phyloP scores from a whole-genome alignment of 2,329 filamentous ascomycete species.

The Colletotrichum graminicola region DNA sequence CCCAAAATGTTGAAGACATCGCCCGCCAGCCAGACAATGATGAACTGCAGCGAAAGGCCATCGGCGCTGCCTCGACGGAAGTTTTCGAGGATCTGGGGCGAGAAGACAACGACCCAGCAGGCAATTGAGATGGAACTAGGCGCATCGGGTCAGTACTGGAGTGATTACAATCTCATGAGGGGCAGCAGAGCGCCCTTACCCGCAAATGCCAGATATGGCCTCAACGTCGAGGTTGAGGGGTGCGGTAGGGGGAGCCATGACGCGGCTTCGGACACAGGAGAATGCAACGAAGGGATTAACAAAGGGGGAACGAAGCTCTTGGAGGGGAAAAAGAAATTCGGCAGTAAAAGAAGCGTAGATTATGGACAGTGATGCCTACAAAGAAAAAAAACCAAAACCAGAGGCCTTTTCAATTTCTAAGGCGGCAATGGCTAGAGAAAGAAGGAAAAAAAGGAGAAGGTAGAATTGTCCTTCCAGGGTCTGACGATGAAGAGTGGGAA shows the following conservation, averaged over 20 bases:
- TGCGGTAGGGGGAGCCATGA: slow-evolving; percentile 67
- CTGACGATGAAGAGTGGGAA: slow-evolving; percentile 23
- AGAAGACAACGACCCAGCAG: slow-evolving; percentile 98
- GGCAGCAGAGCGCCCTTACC: slow-evolving; percentile 61
- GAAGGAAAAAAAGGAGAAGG: slow-evolving; percentile 15
- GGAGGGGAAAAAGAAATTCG: not conserved
- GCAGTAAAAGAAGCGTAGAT: not conserved
- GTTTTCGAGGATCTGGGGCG: slow-evolving; percentile 95
- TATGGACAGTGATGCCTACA: slow-evolving; percentile 4
- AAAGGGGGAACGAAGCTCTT: slow-evolving; percentile 8
- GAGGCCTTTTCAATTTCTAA: not conserved
- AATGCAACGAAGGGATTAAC: slow-evolving; percentile 28
- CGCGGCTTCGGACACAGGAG: slow-evolving; percentile 36
- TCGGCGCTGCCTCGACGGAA: slow-evolving; percentile 88
- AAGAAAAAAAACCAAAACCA: not conserved
- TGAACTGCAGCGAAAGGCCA: slow-evolving; percentile 89
- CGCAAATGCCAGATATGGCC: slow-evolving; percentile 92
- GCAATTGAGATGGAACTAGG: slow-evolving; percentile 91
- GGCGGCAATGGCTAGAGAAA: slow-evolving; percentile 15
- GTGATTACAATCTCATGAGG: not conserved
- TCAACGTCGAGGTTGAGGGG: slow-evolving; percentile 84
- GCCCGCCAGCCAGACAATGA: slow-evolving; percentile 91
- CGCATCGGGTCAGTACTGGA: slow-evolving; percentile 26
- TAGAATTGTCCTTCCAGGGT: slow-evolving; percentile 22
- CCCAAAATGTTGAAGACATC: slow-evolving; percentile 98